These are phyloP conservation scores for Nadsonia fulvescens DNA, from an alignment of 805 yeast genomes.

Conservation along the genomic window DNA sequence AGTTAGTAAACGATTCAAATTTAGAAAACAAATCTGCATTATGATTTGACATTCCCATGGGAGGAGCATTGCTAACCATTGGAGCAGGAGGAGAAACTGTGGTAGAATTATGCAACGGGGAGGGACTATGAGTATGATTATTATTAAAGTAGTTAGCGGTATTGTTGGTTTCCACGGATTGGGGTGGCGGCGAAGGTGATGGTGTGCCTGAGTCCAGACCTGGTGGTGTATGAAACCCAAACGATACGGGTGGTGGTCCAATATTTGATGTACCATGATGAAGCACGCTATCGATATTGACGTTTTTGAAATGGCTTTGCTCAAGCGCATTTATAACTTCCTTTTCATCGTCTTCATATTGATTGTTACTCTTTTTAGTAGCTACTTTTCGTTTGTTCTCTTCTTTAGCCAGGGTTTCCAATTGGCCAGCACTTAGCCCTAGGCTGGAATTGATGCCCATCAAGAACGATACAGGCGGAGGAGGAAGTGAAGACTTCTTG, in stretches of 20 bases:
- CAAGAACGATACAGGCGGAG: slow-evolving; percentile 5
- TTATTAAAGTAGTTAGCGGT: no score
- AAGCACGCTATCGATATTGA: slow-evolving; percentile 62
- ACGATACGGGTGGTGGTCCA: slow-evolving; percentile 24
- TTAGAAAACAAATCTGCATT: no score
- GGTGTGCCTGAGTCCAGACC: slow-evolving; percentile 12
- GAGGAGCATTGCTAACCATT: no score
- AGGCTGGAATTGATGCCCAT: slow-evolving; percentile 1
- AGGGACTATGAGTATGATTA: no score
- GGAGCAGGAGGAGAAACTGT: no score
- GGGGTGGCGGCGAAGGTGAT: slow-evolving; percentile 9
- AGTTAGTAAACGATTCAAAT: no score
- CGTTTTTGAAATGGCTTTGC: slow-evolving; percentile 56
- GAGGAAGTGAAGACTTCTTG: slow-evolving; percentile 12
- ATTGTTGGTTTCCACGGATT: no score
- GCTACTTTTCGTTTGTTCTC: no score
- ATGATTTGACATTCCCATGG: no score
- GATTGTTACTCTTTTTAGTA: no score
- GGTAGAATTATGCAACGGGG: no score
- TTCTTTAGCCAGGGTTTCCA: slow-evolving; percentile 2
- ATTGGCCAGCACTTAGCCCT: slow-evolving; percentile 1
- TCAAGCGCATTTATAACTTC: slow-evolving; percentile 59
- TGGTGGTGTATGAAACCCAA: no score
- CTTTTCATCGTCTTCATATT: slow-evolving; percentile 48
- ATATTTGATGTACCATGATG: slow-evolving; percentile 36